These are phyloP conservation scores for Colletotrichum chrysophilum DNA, from an alignment of 2,329 filamentous ascomycete species.

Conservation along the genomic window DNA sequence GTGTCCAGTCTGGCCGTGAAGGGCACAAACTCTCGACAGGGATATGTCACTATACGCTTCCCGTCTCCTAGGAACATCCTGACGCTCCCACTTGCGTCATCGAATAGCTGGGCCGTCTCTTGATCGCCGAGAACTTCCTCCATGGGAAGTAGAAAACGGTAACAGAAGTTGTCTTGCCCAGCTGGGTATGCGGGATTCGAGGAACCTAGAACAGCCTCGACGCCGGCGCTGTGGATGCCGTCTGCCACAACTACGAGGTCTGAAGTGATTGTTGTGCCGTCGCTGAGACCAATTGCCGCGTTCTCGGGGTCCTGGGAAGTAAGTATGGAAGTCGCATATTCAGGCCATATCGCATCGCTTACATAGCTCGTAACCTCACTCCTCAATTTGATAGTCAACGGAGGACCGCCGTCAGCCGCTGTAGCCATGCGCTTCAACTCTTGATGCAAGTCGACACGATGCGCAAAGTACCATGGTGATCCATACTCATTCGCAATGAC, in stretches of 20 bases:
- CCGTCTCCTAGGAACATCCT: slow-evolving; percentile 16
- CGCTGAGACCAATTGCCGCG: slow-evolving; percentile 31
- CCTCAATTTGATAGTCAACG: slow-evolving; percentile 27
- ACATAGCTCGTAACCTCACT: slow-evolving; percentile 32
- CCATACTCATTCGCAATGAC: not conserved
- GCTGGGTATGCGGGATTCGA: slow-evolving; percentile 31
- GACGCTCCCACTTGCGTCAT: slow-evolving; percentile 20
- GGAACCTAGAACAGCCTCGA: slow-evolving; percentile 32
- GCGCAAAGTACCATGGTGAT: slow-evolving; percentile 33
- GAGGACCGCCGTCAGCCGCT: slow-evolving; percentile 27
- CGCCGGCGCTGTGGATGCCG: slow-evolving; percentile 42
- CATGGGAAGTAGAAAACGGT: slow-evolving; percentile 41
- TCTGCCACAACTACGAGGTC: slow-evolving; percentile 52
- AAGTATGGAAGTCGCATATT: not conserved
- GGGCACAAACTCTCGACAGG: slow-evolving; percentile 36
- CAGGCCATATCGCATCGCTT: not conserved
- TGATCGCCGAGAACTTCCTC: slow-evolving; percentile 29
- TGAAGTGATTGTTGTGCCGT: slow-evolving; percentile 29
- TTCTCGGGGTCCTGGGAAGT: slow-evolving; percentile 24
- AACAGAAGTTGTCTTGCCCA: slow-evolving; percentile 36
- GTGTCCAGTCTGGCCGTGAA: too few relatives aligned
- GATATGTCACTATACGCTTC: slow-evolving; percentile 36
- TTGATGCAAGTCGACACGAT: slow-evolving; percentile 45
- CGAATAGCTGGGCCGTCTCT: slow-evolving; percentile 25
- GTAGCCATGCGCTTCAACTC: slow-evolving; percentile 38